Conservation (phyloP, 805 yeast species). For the Yamadazyma phyllophila region DNA sequence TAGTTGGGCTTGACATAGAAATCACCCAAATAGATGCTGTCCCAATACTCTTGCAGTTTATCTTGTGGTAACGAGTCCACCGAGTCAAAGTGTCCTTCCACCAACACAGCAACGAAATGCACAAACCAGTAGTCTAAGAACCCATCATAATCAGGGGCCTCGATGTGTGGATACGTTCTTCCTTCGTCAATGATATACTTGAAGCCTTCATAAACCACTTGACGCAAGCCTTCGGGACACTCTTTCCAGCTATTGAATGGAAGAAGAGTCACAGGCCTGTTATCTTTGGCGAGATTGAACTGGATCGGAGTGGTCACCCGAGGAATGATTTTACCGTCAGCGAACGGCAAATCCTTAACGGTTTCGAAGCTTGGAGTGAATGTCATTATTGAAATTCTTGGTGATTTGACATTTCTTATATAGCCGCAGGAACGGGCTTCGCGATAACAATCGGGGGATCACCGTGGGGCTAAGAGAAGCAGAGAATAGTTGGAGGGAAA, state of each 20-base stretch:
- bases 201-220: slow-evolving; percentile 49
- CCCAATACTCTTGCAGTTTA: slow-evolving; percentile 42
- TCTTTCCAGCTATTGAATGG: slow-evolving; percentile 51
- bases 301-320: slow-evolving; percentile 34
- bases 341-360: slow-evolving; percentile 31
- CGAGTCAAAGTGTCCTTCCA: slow-evolving; percentile 35
- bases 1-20: slow-evolving; percentile 87
- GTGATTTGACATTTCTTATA: not conserved
- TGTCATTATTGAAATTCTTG: not conserved
- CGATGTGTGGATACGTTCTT: slow-evolving; percentile 65
- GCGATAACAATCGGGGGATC: no score
- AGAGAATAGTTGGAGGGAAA: no score
- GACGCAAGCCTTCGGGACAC: slow-evolving; percentile 51
- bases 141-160: slow-evolving; percentile 40
- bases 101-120: slow-evolving; percentile 61
- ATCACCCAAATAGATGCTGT: slow-evolving; percentile 58
- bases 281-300: slow-evolving; percentile 38
- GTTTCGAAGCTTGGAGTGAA: slow-evolving; percentile 8
- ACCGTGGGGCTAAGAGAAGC: no score
- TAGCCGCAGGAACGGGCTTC: no score
- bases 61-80: slow-evolving; percentile 12
- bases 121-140: slow-evolving; percentile 67
- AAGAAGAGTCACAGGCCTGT: slow-evolving; percentile 51
- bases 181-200: slow-evolving; percentile 72
- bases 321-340: slow-evolving; percentile 23